Evolutionary conservation across 2,329 filamentous ascomycete species (phyloP).

Genomic region (Claviceps purpurea): DNA sequence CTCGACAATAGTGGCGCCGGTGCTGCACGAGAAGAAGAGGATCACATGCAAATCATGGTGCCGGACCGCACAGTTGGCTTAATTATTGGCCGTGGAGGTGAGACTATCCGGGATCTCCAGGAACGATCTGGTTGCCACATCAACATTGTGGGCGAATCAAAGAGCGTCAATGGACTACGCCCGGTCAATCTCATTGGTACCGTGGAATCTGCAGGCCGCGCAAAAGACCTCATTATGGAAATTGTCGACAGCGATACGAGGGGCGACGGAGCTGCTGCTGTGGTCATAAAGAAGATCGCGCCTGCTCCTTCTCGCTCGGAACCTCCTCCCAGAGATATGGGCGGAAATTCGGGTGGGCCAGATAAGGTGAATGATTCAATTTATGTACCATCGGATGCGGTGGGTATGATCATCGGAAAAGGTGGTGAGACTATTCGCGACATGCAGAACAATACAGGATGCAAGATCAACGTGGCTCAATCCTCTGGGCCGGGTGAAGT

Average conservation of each 20-base stretch:
- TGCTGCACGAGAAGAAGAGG: conserved; percentile 62
- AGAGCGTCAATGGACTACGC: conserved; percentile 78
- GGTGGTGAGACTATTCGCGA: conserved; percentile 89
- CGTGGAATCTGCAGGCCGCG: conserved; percentile 57
- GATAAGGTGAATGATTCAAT: conserved; percentile 76
- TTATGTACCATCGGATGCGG: conserved; percentile 76
- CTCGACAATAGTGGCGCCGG: conserved; percentile 23
- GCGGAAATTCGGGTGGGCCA: conserved; percentile 17
- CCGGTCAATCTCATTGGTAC: conserved; percentile 84
- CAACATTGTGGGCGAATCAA: conserved; percentile 87
- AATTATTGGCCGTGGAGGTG: conserved; percentile 86
- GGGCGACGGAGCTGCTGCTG: conserved; percentile 29
- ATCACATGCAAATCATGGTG: conserved; percentile 86
- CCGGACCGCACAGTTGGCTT: conserved; percentile 84
- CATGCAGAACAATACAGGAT: conserved; percentile 76
- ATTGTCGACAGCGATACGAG: conserved; percentile 86
- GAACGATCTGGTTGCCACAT: conserved; percentile 89
- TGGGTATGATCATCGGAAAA: conserved; percentile 95
- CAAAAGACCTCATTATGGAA: conserved; percentile 81
- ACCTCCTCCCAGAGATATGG: conserved; percentile 20
- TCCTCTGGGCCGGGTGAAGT: conserved; percentile 64
- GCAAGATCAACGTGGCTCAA: conserved; percentile 89
- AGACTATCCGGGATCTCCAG: conserved; percentile 85
- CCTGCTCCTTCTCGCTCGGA: conserved; percentile 16
- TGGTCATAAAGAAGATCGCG: conserved; percentile 15